Evolutionary conservation across 208 protist species (phyloP).

Genomic region (Kentomonas sorsogonicus): DNA sequence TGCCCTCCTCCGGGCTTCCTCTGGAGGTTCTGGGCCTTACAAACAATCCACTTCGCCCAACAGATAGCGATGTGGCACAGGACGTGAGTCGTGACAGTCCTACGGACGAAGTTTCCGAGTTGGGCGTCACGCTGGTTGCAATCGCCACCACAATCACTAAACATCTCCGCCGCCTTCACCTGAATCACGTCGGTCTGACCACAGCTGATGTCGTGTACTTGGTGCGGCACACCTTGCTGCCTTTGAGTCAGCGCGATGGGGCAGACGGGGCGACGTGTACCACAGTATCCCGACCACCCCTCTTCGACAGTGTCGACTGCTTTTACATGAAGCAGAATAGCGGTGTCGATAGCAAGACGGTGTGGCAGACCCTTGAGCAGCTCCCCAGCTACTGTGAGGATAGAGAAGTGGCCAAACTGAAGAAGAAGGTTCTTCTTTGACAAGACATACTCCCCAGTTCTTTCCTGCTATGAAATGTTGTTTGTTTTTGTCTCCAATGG

Average conservation of each 20-base stretch:
- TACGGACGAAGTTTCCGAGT: not conserved
- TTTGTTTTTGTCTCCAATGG: too few species aligned
- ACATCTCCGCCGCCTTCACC: slow-evolving; percentile 28
- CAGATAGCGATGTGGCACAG: too few species aligned
- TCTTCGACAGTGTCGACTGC: slow-evolving; percentile 1
- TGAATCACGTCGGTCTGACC: slow-evolving; percentile 27
- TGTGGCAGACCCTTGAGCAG: not conserved
- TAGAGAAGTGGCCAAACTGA: not conserved
- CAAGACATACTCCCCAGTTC: not conserved
- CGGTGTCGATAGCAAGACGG: not conserved
- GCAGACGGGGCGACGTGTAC: not conserved
- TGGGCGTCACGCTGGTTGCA: slow-evolving; percentile 7
- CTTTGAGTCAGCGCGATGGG: too few species aligned
- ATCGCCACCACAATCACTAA: not conserved
- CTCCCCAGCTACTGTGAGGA: not conserved
- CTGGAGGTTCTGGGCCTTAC: slow-evolving; percentile 31
- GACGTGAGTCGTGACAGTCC: too few species aligned
- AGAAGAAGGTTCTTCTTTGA: slow-evolving; percentile 6
- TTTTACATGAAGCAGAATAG: slow-evolving; percentile 21
- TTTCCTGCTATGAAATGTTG: not conserved
- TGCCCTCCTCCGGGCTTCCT: slow-evolving; percentile 16
- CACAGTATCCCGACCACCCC: not conserved
- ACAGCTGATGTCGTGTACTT: slow-evolving; percentile 14
- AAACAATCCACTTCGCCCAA: slow-evolving; percentile 25
- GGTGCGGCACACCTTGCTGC: slow-evolving; percentile 12